Percentiles rank a stretch among this genome's conserved stretches.
phyloP scores from a whole-genome alignment of 1,284 basidiomycete species.

The Cutaneotrichosporon sp. region DNA sequence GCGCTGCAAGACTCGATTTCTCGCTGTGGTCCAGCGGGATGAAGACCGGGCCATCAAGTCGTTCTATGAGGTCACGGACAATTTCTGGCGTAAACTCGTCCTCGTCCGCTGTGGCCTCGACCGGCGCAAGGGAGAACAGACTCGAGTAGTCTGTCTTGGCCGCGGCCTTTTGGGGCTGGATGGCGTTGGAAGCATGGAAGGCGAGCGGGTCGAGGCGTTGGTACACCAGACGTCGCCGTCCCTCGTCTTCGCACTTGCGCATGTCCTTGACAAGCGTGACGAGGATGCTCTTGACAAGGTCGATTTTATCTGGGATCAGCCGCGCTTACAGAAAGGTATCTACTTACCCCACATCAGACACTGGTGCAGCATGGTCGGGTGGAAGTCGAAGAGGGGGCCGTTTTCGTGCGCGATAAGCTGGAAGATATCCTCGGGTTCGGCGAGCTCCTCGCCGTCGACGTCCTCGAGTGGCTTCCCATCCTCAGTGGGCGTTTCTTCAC shows the following conservation, averaged over 20 bases:
- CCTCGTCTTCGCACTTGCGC: conserved; percentile 32
- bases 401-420: conserved; percentile 75
- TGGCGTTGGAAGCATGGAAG: conserved; percentile 23
- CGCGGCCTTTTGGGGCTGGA: not conserved
- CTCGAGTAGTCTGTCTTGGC: conserved; percentile 19
- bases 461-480: conserved; percentile 42
- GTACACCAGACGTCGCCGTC: conserved; percentile 28
- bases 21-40: conserved; percentile 71
- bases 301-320: conserved; percentile 61
- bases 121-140: conserved; percentile 28
- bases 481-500: too few species aligned
- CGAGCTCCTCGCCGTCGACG: conserved; percentile 23
- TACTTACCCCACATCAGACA: conserved; percentile 78
- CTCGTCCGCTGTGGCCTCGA: conserved; percentile 49
- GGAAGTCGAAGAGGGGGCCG: conserved; percentile 78
- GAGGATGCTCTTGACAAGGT: conserved; percentile 74
- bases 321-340: too few species aligned
- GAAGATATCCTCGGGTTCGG: conserved; percentile 59
- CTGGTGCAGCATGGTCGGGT: conserved; percentile 86
- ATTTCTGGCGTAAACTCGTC: conserved; percentile 60
- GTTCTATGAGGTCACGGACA: conserved; percentile 60
- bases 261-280: conserved; percentile 58
- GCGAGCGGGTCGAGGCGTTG: conserved; percentile 37
- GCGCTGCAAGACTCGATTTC: conserved; percentile 67
- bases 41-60: conserved; percentile 60